phyloP scores from a whole-genome alignment of 352 stramenopile species.

The Phytophthora ohioensis region DNA sequence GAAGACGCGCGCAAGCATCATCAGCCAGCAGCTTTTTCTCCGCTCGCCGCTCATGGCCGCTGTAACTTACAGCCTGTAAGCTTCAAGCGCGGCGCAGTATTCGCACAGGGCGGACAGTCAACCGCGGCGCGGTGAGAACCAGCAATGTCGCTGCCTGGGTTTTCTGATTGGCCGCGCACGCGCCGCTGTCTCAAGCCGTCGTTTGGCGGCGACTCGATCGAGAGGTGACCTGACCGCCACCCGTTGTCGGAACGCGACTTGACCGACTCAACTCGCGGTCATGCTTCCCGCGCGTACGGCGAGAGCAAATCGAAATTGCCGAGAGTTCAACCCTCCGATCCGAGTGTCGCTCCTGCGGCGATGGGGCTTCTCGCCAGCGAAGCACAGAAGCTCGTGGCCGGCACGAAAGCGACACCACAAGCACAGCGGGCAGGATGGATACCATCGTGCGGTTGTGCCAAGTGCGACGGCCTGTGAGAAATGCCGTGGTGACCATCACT shows the following conservation, averaged over 20 bases:
- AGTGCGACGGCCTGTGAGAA: conserved; percentile 33
- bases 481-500: conserved; percentile 13
- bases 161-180: conserved; percentile 17
- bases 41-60: background rate
- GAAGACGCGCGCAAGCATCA: conserved; percentile 11
- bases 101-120: conserved; percentile 17
- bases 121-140: conserved; percentile 13
- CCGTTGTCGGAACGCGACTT: conserved; percentile 17
- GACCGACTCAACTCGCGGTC: conserved; percentile 3
- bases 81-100: conserved; percentile 8
- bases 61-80: too few relatives aligned
- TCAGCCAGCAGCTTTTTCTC: conserved; percentile 30
- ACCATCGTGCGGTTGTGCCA: conserved; percentile 25
- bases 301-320: conserved; percentile 7
- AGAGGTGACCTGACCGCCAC: background rate
- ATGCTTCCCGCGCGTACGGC: background rate
- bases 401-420: conserved; percentile 28
- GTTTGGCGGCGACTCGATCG: conserved; percentile 1
- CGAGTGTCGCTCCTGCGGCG: conserved; percentile 5
- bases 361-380: background rate
- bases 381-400: conserved; percentile 14
- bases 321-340: conserved; percentile 16
- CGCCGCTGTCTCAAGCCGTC: conserved; percentile 19
- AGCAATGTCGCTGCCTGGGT: conserved; percentile 25
- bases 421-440: conserved; percentile 1